These are phyloP conservation scores for Penicillium freii DNA, from an alignment of 2,329 filamentous ascomycete genomes.

Conservation along the genomic window DNA sequence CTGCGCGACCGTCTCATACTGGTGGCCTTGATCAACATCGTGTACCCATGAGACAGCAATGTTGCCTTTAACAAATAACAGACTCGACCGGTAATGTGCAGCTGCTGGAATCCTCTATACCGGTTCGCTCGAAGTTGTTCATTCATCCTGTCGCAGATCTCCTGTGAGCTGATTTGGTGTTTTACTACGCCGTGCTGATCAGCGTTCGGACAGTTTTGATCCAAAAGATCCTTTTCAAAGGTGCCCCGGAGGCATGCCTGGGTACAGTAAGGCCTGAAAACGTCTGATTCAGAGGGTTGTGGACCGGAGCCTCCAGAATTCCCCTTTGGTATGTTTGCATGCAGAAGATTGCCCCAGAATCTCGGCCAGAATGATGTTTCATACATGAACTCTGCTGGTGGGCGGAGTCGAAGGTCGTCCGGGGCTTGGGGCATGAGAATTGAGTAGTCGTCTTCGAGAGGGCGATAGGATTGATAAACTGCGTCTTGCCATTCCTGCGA, in stretches of 20 bases:
- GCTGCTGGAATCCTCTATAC: constrained; percentile 23
- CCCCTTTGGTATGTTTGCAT: constrained; percentile 9
- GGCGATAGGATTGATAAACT: background rate
- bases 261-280: constrained; percentile 20
- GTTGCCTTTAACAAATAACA: constrained; percentile 31
- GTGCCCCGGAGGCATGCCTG: constrained; percentile 24
- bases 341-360: background rate
- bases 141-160: constrained; percentile 22
- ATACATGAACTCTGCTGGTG: background rate
- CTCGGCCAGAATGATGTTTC: background rate
- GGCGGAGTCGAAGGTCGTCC: background rate
- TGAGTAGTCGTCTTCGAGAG: background rate
- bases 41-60: constrained; percentile 29
- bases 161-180: constrained; percentile 28
- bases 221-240: constrained; percentile 18
- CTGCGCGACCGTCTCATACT: constrained; percentile 16
- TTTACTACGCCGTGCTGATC: constrained; percentile 21
- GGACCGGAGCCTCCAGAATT: too few relatives aligned
- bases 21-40: constrained; percentile 30
- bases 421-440: background rate
- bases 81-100: constrained; percentile 27
- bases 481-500: background rate
- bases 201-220: constrained; percentile 38
- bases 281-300: background rate
- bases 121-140: constrained; percentile 19